A percentile compares a stretch with the other conserved stretches of the same genome.
Conservation (phyloP, 176 grass and related monocot genomes). For the Dendrocalamus sinicus region DNA sequence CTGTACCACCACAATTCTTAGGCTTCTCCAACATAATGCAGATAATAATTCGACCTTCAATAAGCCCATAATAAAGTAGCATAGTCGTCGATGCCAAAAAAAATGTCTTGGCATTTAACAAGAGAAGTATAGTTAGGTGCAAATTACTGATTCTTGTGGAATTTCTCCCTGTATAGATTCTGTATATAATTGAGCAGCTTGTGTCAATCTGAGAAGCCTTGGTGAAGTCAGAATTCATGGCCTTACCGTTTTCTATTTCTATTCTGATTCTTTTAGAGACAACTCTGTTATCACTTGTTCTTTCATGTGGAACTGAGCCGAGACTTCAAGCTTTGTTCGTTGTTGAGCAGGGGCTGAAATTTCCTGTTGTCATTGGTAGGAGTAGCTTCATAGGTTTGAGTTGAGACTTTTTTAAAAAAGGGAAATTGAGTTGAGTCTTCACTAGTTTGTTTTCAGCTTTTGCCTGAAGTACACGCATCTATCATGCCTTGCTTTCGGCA, state of each 20-base stretch:
- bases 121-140: constrained; percentile 39
- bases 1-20: constrained; percentile 36
- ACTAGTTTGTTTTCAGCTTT: constrained; percentile 24
- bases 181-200: constrained; percentile 44
- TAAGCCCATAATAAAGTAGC: constrained; percentile 33
- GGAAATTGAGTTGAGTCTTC: too few relatives aligned
- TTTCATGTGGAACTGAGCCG: neutral
- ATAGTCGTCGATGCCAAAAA: neutral
- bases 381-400: constrained; percentile 16
- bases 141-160: constrained; percentile 33
- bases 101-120: neutral
- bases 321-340: neutral
- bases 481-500: constrained; percentile 42
- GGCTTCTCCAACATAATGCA: constrained; percentile 24
- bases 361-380: constrained; percentile 15
- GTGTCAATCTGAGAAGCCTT: constrained; percentile 7
- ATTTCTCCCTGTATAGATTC: constrained; percentile 44
- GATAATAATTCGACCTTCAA: constrained; percentile 29
- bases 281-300: neutral
- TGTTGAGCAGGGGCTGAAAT: neutral
- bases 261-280: constrained; percentile 4
- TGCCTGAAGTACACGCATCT: constrained; percentile 32
- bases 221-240: constrained; percentile 21
- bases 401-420: neutral
- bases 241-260: constrained; percentile 6